phyloP scores from a whole-genome alignment of 345 rosid species.

The Viola odorata region DNA sequence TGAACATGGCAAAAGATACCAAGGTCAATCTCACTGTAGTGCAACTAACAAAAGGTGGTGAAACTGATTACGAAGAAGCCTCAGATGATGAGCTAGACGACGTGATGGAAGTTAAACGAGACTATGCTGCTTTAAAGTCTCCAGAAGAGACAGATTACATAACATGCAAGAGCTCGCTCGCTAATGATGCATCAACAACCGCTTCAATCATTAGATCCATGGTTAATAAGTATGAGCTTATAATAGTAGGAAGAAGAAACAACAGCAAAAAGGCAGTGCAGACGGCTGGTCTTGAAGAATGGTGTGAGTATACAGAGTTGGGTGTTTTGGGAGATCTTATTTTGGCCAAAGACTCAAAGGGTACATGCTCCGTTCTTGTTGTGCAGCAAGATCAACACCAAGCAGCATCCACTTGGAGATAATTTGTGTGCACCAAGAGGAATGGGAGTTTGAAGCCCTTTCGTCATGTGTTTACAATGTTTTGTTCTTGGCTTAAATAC shows the following conservation, averaged over 20 bases:
- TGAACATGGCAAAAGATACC: conserved; percentile 18
- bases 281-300: background rate
- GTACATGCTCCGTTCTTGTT: background rate
- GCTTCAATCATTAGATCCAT: background rate
- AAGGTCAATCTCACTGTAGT: conserved; percentile 12
- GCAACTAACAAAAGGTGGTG: too few species aligned
- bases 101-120: background rate
- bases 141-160: background rate
- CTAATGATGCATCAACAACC: background rate
- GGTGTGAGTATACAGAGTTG: conserved; percentile 7
- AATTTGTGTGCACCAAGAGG: too few species aligned
- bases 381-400: background rate
- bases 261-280: background rate
- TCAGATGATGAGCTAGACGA: background rate
- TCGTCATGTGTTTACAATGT: too few species aligned
- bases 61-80: too few species aligned
- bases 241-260: conserved; percentile 2
- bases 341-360: background rate
- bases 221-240: background rate
- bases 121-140: background rate
- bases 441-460: too few species aligned
- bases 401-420: background rate
- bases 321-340: conserved; percentile 2
- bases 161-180: background rate
- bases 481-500: too few species aligned